These are phyloP conservation scores for Massarina eburnea DNA, from an alignment of 2,329 filamentous ascomycete genomes.

Conservation along the genomic window DNA sequence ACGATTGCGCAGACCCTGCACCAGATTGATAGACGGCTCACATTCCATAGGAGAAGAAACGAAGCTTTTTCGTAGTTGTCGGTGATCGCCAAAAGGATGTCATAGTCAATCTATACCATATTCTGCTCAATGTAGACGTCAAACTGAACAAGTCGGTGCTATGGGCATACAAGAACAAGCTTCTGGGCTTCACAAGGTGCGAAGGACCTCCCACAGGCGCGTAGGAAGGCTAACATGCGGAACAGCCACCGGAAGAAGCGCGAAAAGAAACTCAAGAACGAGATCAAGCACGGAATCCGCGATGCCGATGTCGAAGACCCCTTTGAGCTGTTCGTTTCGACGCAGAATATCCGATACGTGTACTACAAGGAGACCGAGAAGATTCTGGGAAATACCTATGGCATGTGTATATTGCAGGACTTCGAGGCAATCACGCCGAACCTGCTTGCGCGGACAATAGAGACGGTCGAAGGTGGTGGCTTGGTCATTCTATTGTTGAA, in stretches of 20 bases:
- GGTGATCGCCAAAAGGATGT: slow-evolving; percentile 94
- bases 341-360: slow-evolving; percentile 96
- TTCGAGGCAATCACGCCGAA: slow-evolving; percentile 99
- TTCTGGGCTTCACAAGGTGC: slow-evolving; percentile 83
- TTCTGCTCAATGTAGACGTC: slow-evolving; percentile 85
- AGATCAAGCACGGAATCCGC: slow-evolving; percentile 91
- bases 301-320: slow-evolving; percentile 92
- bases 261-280: slow-evolving; percentile 97
- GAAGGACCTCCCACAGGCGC: slow-evolving; percentile 6
- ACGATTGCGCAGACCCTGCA: slow-evolving; percentile 3
- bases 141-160: slow-evolving; percentile 95
- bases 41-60: slow-evolving; percentile 74
- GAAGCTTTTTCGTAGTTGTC: slow-evolving; percentile 96
- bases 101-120: slow-evolving; percentile 92
- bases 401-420: slow-evolving; percentile 97
- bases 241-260: slow-evolving; percentile 89
- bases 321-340: slow-evolving; percentile 94
- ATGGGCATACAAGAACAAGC: slow-evolving; percentile 98
- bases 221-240: neutral
- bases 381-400: slow-evolving; percentile 96
- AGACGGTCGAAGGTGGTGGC: slow-evolving; percentile 96
- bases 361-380: slow-evolving; percentile 99
- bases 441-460: slow-evolving; percentile 87
- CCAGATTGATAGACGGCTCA: slow-evolving; percentile 9
- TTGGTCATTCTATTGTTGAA: slow-evolving; percentile 88